A percentile compares a stretch with the other conserved stretches of the same genome.
Evolutionary conservation across 257 asterid genomes (phyloP).

Genomic region (Nicotiana noctiflora): DNA sequence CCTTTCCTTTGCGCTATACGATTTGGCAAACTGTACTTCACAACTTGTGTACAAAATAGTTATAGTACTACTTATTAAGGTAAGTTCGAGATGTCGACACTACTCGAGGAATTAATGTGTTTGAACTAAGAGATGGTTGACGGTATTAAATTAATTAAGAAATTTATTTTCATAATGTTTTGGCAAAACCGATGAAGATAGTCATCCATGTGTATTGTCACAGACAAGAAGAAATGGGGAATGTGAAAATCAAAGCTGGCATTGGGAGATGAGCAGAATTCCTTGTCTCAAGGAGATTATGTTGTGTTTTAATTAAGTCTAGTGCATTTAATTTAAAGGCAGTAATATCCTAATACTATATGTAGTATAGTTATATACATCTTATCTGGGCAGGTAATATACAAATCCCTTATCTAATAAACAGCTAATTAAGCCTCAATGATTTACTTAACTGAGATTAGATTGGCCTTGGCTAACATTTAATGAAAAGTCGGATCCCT

Average conservation of each 20-base stretch:
- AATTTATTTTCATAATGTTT: no score
- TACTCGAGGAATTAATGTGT: background rate
- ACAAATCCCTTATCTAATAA: background rate
- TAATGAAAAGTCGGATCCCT: constrained; percentile 4
- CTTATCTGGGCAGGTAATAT: background rate
- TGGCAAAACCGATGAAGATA: constrained; percentile 36
- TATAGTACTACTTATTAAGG: no score
- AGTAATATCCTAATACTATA: background rate
- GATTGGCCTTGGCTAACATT: background rate
- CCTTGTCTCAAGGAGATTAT: constrained; percentile 71
- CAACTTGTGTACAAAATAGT: background rate
- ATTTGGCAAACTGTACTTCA: background rate
- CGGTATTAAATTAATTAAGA: background rate
- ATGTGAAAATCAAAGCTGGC: constrained; percentile 55
- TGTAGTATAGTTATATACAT: background rate
- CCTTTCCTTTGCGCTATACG: background rate
- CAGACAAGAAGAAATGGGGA: constrained; percentile 6
- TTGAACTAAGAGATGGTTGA: background rate
- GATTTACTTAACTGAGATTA: background rate
- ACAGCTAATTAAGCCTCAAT: background rate
- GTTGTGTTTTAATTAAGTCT: background rate
- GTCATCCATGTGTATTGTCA: constrained; percentile 16
- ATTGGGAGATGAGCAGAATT: constrained; percentile 45
- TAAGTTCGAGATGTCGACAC: background rate
- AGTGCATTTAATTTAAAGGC: background rate